phyloP scores from a whole-genome alignment of 257 asterid genomes.

The Solanum piurae region DNA sequence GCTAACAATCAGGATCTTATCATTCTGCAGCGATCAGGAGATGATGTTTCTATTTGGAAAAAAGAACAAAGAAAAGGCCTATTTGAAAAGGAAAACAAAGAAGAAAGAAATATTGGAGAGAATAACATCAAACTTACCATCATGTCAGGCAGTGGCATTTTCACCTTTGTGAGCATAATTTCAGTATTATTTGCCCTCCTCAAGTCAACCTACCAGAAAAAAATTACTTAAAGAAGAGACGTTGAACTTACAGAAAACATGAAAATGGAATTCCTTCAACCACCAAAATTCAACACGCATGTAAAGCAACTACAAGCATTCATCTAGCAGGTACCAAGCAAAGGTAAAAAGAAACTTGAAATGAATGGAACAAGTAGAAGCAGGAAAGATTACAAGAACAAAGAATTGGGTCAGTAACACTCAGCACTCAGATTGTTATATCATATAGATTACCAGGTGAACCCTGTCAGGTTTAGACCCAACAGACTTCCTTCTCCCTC shows the following conservation, averaged over 20 bases:
- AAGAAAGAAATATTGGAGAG: not conserved
- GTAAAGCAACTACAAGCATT: not conserved
- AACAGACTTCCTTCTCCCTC: conserved; percentile 76
- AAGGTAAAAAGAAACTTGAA: not conserved
- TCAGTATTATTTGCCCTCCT: conserved; percentile 98
- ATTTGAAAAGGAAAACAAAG: not conserved
- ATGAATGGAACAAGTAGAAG: not conserved
- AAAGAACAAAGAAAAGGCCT: not conserved
- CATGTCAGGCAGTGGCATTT: conserved; percentile 99
- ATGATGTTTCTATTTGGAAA: not conserved
- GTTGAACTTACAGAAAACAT: not conserved
- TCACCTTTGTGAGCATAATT: conserved; percentile 98
- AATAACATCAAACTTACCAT: conserved; percentile 46
- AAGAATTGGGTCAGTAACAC: not conserved
- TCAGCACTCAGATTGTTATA: not conserved
- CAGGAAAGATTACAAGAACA: not conserved
- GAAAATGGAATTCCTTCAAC: not conserved
- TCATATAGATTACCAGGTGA: conserved; percentile 61
- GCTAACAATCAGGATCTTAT: not conserved
- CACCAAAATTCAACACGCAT: not conserved
- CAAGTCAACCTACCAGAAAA: conserved; percentile 66
- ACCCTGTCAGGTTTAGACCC: conserved; percentile 87
- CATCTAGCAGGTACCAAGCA: not conserved
- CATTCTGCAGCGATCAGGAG: not conserved
- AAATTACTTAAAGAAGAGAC: not conserved